Evolutionary conservation across 2,329 filamentous ascomycete species (phyloP), one percentile per base, ranked within the genome.

Genomic region (Metarhizium brunneum): DNA sequence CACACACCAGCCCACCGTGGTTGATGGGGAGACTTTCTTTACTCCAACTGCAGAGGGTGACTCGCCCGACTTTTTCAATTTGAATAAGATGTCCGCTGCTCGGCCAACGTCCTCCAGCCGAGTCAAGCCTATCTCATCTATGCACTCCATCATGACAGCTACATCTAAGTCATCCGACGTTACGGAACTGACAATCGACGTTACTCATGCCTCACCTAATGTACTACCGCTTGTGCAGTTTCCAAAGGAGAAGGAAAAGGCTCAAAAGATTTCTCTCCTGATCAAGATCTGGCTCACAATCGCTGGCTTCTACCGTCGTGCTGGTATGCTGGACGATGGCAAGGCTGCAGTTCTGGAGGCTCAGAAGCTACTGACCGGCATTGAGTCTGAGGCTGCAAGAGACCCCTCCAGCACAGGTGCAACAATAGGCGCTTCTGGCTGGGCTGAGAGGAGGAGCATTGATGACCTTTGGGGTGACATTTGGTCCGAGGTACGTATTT

Each of bases 271-370:
- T 36, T 72, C 73, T 6, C 74, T 84, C 11, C 68, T 99, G 16
- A 76, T 91, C 20, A 87, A 86, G 61, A 85, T 96, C 36, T 99
- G 94, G 94, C 77, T 96, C 8, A 87, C 94, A 66, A 90, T 96
- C 58, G 87, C 90, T 2, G 87, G 87, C 0, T 85, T 97, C 60
- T 99, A 97, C 67, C 83, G 90, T 32, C 83, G 90, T 54, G 90
- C 92, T 7, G 82, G 81, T 8, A 84, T 95, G 74, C 83, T 84
- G 55, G 86, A 92, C 20, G 92, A 97, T 67, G 85, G 88, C 13
- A 83, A 82, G 62, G 88, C 86, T 53, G 90, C 92, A 6, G 82
- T 92, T 32, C 79, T 84, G 11, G 94, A 97, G 74, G 94, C 92
- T 1, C 79, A 84, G 57, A 88, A 88, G 65, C 78, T 96, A 40